Base-by-base conservation (phyloP, 23 red algal species). In the Gracilaria gracilis region DNA sequence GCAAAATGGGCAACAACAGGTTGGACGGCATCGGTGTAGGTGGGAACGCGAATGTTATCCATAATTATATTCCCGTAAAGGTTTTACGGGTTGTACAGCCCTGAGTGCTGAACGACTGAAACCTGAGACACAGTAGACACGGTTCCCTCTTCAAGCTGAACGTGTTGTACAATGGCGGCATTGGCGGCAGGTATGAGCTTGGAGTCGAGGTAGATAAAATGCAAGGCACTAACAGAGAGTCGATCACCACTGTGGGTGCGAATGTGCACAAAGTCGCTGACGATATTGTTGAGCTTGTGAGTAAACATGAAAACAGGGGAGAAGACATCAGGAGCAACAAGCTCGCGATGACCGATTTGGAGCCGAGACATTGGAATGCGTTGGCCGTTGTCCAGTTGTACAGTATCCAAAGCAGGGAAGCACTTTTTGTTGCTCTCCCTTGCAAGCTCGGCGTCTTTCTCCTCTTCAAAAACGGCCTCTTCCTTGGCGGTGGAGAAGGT, bases 161-260 rank as follows among this genome's bases (percentile, higher is more conserved):
- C 51, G 8, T 57, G 44, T 28, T 88, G 81, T 74, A 83, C 92
- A 33, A 88, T 37, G 57, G 58, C 58, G 28, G 84, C 92, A 27
- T 38, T 48, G 15, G 59, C 59, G 28, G 92, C 92, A 9, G 92
- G 81, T 21, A 57, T 46, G 35, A 94, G 44, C 16, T 57, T 47
- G 9, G 58, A 65, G 62, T 94, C 79, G 8, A 87, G 71, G 54
- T 94, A 94, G 84, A 94, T 94, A 83, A 79, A 94, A 71, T 94
- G 92, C 23, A 69, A 74, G 46, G 46, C 48, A 8, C 83, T 94
- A 28, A 75, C 57, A 17, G 82, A 88, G 16, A 94, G 64, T 19
- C 36, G 35, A 48, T 64, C 70, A 50, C 83, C 94, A 24, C 47
- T 42, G 4, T 51, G n/a, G 47, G 84, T 92, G 4, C 62, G 36